These are phyloP conservation scores for Sporothrix protearum DNA, from an alignment of 2,329 filamentous ascomycete genomes.

Conservation along the genomic window DNA sequence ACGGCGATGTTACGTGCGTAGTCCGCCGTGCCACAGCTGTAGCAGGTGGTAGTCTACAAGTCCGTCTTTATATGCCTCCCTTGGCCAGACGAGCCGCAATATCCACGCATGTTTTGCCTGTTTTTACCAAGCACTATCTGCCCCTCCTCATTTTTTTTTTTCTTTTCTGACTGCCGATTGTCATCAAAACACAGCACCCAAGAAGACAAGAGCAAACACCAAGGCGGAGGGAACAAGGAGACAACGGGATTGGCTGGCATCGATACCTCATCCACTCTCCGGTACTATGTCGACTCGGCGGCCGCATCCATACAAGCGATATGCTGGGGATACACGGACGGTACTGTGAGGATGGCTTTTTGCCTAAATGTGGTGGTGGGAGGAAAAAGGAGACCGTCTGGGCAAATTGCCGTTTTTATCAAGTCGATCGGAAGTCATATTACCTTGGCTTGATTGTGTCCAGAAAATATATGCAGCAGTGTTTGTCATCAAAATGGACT, in stretches of 20 bases:
- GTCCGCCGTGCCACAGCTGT: not conserved
- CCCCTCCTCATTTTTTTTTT: not conserved
- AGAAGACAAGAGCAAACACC: not conserved
- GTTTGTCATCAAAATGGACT: not conserved
- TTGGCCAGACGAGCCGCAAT: not conserved
- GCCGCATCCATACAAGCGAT: constrained; percentile 12
- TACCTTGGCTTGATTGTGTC: not conserved
- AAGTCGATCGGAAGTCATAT: not conserved
- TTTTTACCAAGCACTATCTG: not conserved
- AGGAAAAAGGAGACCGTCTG: not conserved
- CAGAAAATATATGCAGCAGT: not conserved
- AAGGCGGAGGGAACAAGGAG: not conserved
- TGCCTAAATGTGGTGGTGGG: not conserved
- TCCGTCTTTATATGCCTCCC: not conserved
- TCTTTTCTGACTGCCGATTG: not conserved
- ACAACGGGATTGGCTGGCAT: not conserved
- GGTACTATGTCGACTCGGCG: not conserved
- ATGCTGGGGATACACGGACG: not conserved
- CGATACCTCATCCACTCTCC: not conserved
- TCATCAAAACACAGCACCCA: not conserved
- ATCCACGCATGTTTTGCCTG: not conserved
- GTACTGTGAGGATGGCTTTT: not conserved
- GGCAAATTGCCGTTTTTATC: not conserved
- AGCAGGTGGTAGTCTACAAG: not conserved
- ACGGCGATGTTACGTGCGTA: not conserved